Evolutionary conservation across 331 rosid genomes (phyloP).

Genomic region (Prunus yedoensis): DNA sequence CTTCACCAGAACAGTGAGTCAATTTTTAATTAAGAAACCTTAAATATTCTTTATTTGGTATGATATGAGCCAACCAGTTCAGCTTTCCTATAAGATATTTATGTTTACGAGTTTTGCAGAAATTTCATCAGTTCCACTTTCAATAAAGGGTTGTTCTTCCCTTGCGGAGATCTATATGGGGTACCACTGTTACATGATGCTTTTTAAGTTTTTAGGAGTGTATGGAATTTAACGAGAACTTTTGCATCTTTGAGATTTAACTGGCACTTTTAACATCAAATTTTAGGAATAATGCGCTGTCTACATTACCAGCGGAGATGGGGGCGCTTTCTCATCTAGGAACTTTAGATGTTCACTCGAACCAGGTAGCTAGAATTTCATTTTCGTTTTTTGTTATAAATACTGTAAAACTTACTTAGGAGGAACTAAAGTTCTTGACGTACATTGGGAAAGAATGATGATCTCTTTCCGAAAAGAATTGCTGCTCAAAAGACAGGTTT

Average conservation of each 20-base stretch:
- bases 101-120: conserved; percentile 43
- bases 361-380: conserved; percentile 56
- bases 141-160: conserved; percentile 64
- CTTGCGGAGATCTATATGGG: conserved; percentile 84
- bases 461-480: neutral
- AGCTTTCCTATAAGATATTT: conserved; percentile 19
- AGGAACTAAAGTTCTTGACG: neutral
- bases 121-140: conserved; percentile 75
- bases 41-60: conserved; percentile 2
- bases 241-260: conserved; percentile 28
- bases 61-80: conserved; percentile 1
- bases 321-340: conserved; percentile 73
- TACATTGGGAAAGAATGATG: neutral
- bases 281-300: conserved; percentile 68
- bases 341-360: conserved; percentile 86
- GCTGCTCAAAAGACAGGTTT: neutral
- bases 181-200: conserved; percentile 44
- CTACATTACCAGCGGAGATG: conserved; percentile 67
- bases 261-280: conserved; percentile 15
- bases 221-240: conserved; percentile 13
- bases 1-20: conserved; percentile 85
- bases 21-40: conserved; percentile 11
- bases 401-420: conserved; percentile 1
- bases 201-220: conserved; percentile 24
- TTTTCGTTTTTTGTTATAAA: conserved; percentile 1